Evolutionary conservation across 2,329 filamentous ascomycete genomes (phyloP).

Genomic region (Monilinia aucupariae): DNA sequence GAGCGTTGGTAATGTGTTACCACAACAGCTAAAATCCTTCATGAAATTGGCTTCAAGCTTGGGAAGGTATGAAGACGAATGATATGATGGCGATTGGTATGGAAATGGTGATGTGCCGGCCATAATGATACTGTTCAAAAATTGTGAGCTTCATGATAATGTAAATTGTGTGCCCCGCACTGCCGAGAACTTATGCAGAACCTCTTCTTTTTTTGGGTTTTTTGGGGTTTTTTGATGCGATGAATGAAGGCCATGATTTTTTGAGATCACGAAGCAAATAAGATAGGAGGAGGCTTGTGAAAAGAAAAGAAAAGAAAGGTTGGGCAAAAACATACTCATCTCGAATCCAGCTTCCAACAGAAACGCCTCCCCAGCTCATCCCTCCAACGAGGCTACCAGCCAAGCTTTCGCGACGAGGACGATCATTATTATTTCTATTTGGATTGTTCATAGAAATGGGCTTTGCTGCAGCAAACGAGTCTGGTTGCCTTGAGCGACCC

Average conservation of each 20-base stretch:
- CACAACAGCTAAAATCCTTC: slow-evolving; percentile 95
- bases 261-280: neutral
- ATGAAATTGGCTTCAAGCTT: slow-evolving; percentile 97
- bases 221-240: neutral
- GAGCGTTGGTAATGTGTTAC: slow-evolving; percentile 79
- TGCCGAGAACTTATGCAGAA: neutral
- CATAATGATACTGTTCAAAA: slow-evolving; percentile 73
- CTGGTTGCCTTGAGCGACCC: slow-evolving; percentile 46
- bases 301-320: neutral
- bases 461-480: slow-evolving; percentile 61
- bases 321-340: slow-evolving; percentile 73
- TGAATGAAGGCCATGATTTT: neutral
- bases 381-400: slow-evolving; percentile 67
- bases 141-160: slow-evolving; percentile 21
- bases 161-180: slow-evolving; percentile 9
- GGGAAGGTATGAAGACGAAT: slow-evolving; percentile 92
- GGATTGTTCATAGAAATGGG: slow-evolving; percentile 62
- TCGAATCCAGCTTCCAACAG: slow-evolving; percentile 92
- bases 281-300: neutral
- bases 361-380: slow-evolving; percentile 96
- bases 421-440: slow-evolving; percentile 53
- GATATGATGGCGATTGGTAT: slow-evolving; percentile 87
- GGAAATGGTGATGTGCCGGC: slow-evolving; percentile 90
- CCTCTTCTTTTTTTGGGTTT: neutral
- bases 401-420: slow-evolving; percentile 55